Conservation (phyloP, 345 rosid genomes). For the Raphanus raphanistrum region DNA sequence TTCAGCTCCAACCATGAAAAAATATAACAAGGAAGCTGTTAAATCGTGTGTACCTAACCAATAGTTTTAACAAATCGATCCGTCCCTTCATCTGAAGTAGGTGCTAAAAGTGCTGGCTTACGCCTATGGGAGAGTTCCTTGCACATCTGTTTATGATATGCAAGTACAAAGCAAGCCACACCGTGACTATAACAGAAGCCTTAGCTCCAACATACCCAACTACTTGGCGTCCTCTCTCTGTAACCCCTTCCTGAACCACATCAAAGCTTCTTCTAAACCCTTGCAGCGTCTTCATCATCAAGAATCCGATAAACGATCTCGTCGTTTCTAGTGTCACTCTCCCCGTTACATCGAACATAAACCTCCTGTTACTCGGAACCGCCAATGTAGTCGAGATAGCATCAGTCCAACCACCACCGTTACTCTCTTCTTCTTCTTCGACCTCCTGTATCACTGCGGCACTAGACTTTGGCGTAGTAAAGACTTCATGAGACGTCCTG, state of each 20-base stretch:
- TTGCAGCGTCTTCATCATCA: constrained; percentile 66
- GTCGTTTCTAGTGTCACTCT: constrained; percentile 77
- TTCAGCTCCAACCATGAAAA: constrained; percentile 36
- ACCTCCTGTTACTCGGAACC: constrained; percentile 69
- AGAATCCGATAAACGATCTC: constrained; percentile 58
- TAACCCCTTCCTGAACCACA: constrained; percentile 57
- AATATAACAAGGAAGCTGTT: constrained; percentile 30
- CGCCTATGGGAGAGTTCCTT: constrained; percentile 30
- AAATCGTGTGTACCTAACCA: constrained; percentile 27
- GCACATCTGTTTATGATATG: constrained; percentile 44
- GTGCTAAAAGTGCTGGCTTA: constrained; percentile 29
- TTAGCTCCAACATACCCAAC: constrained; percentile 66
- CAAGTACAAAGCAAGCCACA: constrained; percentile 78
- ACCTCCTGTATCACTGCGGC: not conserved
- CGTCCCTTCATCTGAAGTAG: not conserved
- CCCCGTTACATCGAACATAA: constrained; percentile 90
- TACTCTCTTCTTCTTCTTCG: constrained; percentile 15
- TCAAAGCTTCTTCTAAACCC: constrained; percentile 52
- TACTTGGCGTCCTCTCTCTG: constrained; percentile 66
- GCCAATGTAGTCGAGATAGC: constrained; percentile 39
- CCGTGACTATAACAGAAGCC: constrained; percentile 67
- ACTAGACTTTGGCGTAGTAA: constrained; percentile 48
- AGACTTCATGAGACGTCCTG: constrained; percentile 73
- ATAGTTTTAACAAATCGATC: not conserved
- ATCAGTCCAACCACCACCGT: constrained; percentile 58